Evolutionary conservation across 2,329 filamentous ascomycete genomes (phyloP), one percentile per base, ranked within the genome.

Genomic region (Sporothrix curviconia): DNA sequence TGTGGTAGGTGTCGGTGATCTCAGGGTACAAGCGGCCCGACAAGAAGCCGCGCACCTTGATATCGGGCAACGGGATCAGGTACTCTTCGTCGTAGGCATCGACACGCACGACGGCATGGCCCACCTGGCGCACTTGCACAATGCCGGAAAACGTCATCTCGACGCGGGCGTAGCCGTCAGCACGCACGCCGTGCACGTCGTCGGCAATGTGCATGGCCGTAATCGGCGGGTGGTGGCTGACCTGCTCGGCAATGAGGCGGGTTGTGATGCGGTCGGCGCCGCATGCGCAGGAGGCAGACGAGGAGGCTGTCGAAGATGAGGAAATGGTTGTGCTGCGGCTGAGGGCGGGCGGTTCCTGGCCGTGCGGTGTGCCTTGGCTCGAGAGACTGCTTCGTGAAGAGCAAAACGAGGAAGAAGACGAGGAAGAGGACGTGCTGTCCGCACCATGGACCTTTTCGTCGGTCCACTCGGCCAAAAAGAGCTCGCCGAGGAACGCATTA

Each of bases 181-280:
- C 73, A 17, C 75, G 71, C 15, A 80, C 73, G 9, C 74, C 72
- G 55, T 75, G 68, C 15, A 42, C 56, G 30, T 67, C 62, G 62
- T 77, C 74, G 24, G 66, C 64, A 30, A 80, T 74, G 65, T 77
- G 76, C 67, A 79, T 78, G 2, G 78, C 77, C 3, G 78, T 80
- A 43, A 79, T 78, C 17, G 78, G 78, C 24, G 78, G 78, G 64
- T 80, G 78, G 59, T 80, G 78, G 62, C 73, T 76, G 60, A 80
- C 78, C 64, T 80, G 78, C 65, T 80, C 78, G 30, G 76, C 70
- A 4, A 73, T 66, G 19, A 74, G 65, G 4, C 63, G 60, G 6
- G 67, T 71, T 0, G 66, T 69, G 12, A 64, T 60, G 51, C 17
- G 25, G 22, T 39, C 12, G 47, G 24, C 17, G 24, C 32, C 49